Conservation (phyloP, 2,329 filamentous ascomycete genomes). For the Colletotrichum graminicola region DNA sequence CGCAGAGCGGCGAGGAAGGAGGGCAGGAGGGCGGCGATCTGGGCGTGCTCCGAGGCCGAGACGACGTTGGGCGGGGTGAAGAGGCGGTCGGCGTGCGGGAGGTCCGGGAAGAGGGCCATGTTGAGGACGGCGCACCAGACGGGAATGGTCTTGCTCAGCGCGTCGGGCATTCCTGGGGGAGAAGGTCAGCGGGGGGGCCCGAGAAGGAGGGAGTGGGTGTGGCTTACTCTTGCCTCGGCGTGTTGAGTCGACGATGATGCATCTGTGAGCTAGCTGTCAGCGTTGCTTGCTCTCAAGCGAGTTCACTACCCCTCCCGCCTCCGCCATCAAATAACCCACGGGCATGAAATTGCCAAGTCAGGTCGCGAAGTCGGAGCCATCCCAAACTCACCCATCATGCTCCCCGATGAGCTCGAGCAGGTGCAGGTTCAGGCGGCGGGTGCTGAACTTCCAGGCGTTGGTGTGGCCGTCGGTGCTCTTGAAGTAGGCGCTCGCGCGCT, state of each 20-base stretch:
- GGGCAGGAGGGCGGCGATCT: constrained; percentile 75
- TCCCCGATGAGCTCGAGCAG: constrained; percentile 76
- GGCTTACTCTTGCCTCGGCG: constrained; percentile 83
- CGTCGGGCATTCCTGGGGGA: constrained; percentile 84
- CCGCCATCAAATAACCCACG: neutral
- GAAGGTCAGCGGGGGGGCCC: constrained; percentile 23
- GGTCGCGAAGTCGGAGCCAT: too few relatives aligned
- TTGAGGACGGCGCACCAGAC: constrained; percentile 95
- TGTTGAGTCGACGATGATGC: constrained; percentile 93
- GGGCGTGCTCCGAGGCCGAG: constrained; percentile 79
- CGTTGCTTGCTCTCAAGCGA: neutral
- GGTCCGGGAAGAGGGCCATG: constrained; percentile 76
- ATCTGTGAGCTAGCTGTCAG: constrained; percentile 56
- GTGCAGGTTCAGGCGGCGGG: constrained; percentile 86
- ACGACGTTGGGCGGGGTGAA: constrained; percentile 80
- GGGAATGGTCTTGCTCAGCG: constrained; percentile 91
- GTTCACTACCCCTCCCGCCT: neutral
- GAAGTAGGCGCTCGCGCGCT: constrained; percentile 87
- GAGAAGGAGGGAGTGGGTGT: neutral
- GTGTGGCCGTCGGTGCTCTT: constrained; percentile 98
- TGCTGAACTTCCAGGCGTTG: constrained; percentile 91
- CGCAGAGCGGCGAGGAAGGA: constrained; percentile 65
- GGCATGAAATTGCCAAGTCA: too few relatives aligned
- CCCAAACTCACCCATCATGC: constrained; percentile 71
- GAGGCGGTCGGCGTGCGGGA: constrained; percentile 58